These are phyloP conservation scores for Claviceps capensis DNA, from an alignment of 2,329 filamentous ascomycete species.

Conservation along the genomic window DNA sequence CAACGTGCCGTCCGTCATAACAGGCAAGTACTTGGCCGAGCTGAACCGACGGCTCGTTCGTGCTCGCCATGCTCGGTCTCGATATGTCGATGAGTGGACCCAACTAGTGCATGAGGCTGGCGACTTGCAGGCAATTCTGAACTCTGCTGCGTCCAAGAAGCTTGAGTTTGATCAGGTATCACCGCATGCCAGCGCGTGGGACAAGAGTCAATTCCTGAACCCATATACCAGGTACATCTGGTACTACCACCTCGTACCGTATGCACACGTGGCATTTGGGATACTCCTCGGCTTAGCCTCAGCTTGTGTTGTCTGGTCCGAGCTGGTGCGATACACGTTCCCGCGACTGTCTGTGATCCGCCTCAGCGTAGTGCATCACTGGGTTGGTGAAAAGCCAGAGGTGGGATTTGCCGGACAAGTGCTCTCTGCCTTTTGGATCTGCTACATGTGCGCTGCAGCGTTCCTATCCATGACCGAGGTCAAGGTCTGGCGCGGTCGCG, in stretches of 20 bases:
- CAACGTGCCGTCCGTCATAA: slow-evolving; percentile 67
- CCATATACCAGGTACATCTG: slow-evolving; percentile 72
- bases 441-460: slow-evolving; percentile 91
- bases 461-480: slow-evolving; percentile 81
- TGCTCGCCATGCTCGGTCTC: slow-evolving; percentile 67
- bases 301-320: slow-evolving; percentile 79
- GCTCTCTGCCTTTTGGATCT: slow-evolving; percentile 74
- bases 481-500: slow-evolving; percentile 93
- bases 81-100: slow-evolving; percentile 81
- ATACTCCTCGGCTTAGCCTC: slow-evolving; percentile 60
- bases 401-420: slow-evolving; percentile 80
- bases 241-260: slow-evolving; percentile 61
- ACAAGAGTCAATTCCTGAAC: slow-evolving; percentile 49
- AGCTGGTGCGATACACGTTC: slow-evolving; percentile 72
- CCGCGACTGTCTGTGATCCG: slow-evolving; percentile 60
- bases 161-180: slow-evolving; percentile 58
- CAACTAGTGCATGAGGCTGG: slow-evolving; percentile 60
- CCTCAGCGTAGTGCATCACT: slow-evolving; percentile 60
- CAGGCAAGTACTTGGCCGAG: slow-evolving; percentile 84
- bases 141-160: slow-evolving; percentile 67
- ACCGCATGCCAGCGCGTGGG: slow-evolving; percentile 39
- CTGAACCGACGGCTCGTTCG: slow-evolving; percentile 70
- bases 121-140: slow-evolving; percentile 66
- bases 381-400: slow-evolving; percentile 54
- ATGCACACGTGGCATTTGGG: slow-evolving; percentile 50